Percentiles rank a stretch among this genome's conserved stretches.
Conservation (phyloP, 495 filamentous ascomycete species). For the Penicillium nucicola region DNA sequence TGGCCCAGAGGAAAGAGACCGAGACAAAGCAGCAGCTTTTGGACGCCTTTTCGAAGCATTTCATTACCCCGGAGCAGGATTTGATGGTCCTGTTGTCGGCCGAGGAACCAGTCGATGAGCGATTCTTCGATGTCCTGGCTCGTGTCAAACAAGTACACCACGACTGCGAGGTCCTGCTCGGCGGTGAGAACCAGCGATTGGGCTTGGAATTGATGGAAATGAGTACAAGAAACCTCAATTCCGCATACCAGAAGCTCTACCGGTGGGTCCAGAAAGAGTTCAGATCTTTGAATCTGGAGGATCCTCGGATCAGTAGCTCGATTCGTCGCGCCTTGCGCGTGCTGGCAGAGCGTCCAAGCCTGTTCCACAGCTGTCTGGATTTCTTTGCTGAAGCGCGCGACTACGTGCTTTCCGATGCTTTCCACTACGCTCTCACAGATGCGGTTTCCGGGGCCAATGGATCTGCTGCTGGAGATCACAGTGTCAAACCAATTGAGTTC, state of each 20-base stretch:
- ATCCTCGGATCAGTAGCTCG: constrained; percentile 83
- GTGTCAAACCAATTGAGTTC: constrained; percentile 89
- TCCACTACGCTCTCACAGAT: constrained; percentile 87
- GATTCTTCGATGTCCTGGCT: constrained; percentile 77
- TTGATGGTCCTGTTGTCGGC: constrained; percentile 66
- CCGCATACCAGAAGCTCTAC: constrained; percentile 91
- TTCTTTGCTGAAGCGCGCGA: constrained; percentile 91
- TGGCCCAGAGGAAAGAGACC: constrained; percentile 69
- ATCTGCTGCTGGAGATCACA: constrained; percentile 30
- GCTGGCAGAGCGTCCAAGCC: constrained; percentile 80
- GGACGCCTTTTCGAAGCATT: constrained; percentile 79
- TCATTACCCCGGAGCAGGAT: constrained; percentile 79
- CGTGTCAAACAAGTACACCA: constrained; percentile 83
- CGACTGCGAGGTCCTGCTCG: constrained; percentile 85
- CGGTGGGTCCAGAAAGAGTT: constrained; percentile 94
- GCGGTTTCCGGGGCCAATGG: constrained; percentile 40
- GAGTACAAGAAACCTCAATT: constrained; percentile 79
- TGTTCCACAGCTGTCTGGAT: constrained; percentile 93
- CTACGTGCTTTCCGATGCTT: constrained; percentile 81
- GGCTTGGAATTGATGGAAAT: constrained; percentile 89
- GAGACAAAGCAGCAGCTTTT: constrained; percentile 85
- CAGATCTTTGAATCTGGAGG: constrained; percentile 88
- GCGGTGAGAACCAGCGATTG: constrained; percentile 83
- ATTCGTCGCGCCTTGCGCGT: constrained; percentile 84
- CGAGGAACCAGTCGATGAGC: constrained; percentile 77